Evolutionary conservation across 2,329 filamentous ascomycete genomes (phyloP).

Genomic region (Aspergillus tamarii): DNA sequence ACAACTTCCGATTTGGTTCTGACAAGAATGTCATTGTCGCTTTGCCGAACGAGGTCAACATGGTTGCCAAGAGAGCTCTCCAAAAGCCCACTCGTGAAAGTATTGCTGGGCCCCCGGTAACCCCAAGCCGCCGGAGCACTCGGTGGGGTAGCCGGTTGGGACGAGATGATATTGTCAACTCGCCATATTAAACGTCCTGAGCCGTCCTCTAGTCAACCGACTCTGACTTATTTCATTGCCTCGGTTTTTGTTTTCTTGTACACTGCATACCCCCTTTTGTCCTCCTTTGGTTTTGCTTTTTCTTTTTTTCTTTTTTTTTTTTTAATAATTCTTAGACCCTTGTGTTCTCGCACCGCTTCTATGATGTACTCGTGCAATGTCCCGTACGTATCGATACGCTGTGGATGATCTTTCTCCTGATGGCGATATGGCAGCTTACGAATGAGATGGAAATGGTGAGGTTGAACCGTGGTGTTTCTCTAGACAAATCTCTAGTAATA

Average conservation of each 20-base stretch:
- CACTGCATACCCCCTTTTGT: constrained; percentile 34
- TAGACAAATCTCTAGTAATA: constrained; percentile 3
- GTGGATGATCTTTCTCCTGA: not conserved
- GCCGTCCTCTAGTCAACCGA: constrained; percentile 11
- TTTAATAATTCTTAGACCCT: not conserved
- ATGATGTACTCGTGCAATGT: not conserved
- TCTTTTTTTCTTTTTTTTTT: constrained; percentile 9
- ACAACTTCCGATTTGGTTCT: constrained; percentile 96
- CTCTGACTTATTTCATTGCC: constrained; percentile 13
- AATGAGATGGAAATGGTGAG: not conserved
- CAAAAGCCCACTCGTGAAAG: constrained; percentile 90
- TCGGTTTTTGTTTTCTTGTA: constrained; percentile 16
- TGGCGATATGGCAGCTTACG: not conserved
- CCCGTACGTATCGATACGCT: not conserved
- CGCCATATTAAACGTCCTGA: constrained; percentile 54
- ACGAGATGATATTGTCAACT: constrained; percentile 82
- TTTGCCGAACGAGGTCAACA: constrained; percentile 95
- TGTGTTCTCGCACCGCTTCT: constrained; percentile 1
- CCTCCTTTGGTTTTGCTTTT: constrained; percentile 4
- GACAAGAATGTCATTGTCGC: constrained; percentile 99
- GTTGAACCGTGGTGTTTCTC: not conserved
- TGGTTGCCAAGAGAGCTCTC: constrained; percentile 85
- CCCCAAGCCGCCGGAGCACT: constrained; percentile 46
- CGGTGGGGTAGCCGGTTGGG: constrained; percentile 56
- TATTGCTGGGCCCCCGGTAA: constrained; percentile 67